Evolutionary conservation across 2,329 filamentous ascomycete species (phyloP), one percentile per base, ranked within the genome.

Genomic region (Aureobasidium sp.): DNA sequence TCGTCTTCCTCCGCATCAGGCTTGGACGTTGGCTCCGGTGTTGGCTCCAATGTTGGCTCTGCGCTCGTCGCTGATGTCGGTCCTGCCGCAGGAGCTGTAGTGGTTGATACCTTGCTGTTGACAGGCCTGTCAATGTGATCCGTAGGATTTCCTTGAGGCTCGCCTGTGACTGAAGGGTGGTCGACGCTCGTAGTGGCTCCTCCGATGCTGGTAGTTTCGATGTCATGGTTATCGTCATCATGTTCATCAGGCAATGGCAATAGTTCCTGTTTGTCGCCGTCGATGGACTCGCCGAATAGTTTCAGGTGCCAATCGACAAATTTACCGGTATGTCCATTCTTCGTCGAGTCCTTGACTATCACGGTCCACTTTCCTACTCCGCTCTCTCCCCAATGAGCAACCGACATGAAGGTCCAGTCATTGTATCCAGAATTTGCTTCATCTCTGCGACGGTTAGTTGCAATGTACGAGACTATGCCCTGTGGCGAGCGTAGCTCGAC

Each of bases 361-460:
- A 99, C 82, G 0, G 89, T 96, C 94, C 94, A 99, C 26, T 84
- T 92, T 59, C 94, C 94, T 63, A 92, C 75, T 63, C 92, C 92
- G 47, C 83, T 82, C 75, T 99, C 94, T 53, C 94, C 94, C 91
- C 92, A 99, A 73, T 99, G 94, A 66, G 87, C 92, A 41, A 99
- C 94, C 65, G 88, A 95, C 94, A 99, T 99, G 70, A 99, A 99
- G 0, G 93, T 97, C 94, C 94, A 99, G 76, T 97, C 91, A 41
- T 87, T 78, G 73, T 97, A 99, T 9, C 94, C 94, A 26, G 77
- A 75, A 0, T 77, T 72, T 39, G 82, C 82, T 1, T 82, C 78
- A 73, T 99, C 94, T 26, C 84, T 75, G 64, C 82, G 82, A 66
- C 94, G 88, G 1, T 87, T 79, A 13, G 87, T 89, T 5, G 92